Base-by-base conservation (phyloP, 2,329 filamentous ascomycete species). In the Gyromitra esculenta region DNA sequence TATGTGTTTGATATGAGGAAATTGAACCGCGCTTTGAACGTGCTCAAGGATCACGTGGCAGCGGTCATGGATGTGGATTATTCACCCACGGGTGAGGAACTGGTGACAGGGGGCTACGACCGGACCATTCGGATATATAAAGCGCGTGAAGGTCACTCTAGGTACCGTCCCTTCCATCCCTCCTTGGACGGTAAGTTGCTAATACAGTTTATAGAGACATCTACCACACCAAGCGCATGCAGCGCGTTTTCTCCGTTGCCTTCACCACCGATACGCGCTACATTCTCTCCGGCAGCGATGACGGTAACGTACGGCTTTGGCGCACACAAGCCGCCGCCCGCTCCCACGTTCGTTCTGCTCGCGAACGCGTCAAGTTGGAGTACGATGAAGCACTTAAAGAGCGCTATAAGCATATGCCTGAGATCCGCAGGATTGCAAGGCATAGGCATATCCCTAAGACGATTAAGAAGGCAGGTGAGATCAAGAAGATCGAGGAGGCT, bases 221-320 rank as follows among this genome's bases (percentile, higher is more conserved):
- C 63, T 99, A 98, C 85, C 94, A 98, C 86, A 98, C 96, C 18
- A 97, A 97, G 85, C 90, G 96, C 79, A 97, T 97, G 95, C 95
- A 98, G 86, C 89, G 95, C 80, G 94, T 97, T 72, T 96, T 96
- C 85, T 91, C 91, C 8, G 90, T 90, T 62, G 89, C 89, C 77
- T 98, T 92, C 87, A 96, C 94, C 0, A 92, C 94, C 5, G 96
- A 99, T 83, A 91, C 91, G 79, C 92, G 92, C 81, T 99, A 97
- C 83, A 85, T 99, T 25, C 88, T 99, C 60, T 94, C 92, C 4
- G 96, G 95, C 56, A 96, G 92, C 13, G 96, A 98, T 83, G 96
- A 98, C 82, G 96, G 96, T 79, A 97, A 97, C 82, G 88, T 94
- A 66, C 88, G 95, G 45, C 86, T 99, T 48, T 99, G 96, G 96